Base-by-base conservation (phyloP, 2,329 filamentous ascomycete genomes). In the Xylaria sp. region DNA sequence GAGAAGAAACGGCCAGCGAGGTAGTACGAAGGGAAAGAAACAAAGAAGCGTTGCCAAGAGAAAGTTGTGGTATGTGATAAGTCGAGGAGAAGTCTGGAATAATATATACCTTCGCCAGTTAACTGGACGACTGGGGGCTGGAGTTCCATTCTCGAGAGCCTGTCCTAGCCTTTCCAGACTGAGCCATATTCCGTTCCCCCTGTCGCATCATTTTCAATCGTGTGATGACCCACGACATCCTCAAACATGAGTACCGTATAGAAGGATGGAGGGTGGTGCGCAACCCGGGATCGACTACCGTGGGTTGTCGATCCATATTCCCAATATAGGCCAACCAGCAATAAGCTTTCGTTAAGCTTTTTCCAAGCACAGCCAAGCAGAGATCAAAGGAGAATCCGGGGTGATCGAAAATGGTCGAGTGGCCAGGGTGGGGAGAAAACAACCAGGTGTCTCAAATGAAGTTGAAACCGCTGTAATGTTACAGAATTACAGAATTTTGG, bases 391-490 rank as follows among this genome's bases (percentile, higher is more conserved):
- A 28, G 31, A 44, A 64, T 67, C 60, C 56, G 66, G 66, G 51
- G 63, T 38, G 46, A 15, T 33, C 36, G 46, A 28, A 28, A 28
- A 4, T 28, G 28, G 28, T 28, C 28, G 28, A 42, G 38, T 26
- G 58, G 49, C 53, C 23, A 38, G 66, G 66, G 54, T 13, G 13
- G 15, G 53, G 65, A 56, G 63, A 59, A 54, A 66, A 60, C 54
- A 60, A 62, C 51, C 20, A 40, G 46, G 26, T 15, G 59, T 67
- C 59, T 69, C 63, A 63, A 66, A 53, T 62, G 20, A 10, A 36
- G 60, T 67, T 67, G 67, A 69, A 69, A 69, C 64, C 56, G 31
- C 31, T 60, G 53, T 10, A 33, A 17, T 63, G 67, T 69, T 63
- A 67, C 67, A 69, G 63, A 61, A 38, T 49, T 42, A 38, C 23